Evolutionary conservation across 495 filamentous ascomycete genomes (phyloP).

Genomic region (Peziza echinospora): DNA sequence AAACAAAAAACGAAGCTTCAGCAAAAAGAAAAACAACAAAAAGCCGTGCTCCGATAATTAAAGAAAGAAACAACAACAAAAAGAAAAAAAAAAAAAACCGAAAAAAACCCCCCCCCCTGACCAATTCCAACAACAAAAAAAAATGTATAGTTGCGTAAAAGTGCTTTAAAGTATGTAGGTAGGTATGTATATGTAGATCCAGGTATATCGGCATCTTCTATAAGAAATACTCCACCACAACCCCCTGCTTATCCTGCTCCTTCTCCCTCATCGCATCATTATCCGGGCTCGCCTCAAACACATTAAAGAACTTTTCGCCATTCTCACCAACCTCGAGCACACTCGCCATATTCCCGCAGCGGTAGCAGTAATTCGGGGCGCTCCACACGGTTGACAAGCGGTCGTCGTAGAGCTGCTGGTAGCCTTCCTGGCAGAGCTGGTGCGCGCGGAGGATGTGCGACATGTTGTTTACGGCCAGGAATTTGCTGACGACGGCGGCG

Average conservation of each 20-base stretch:
- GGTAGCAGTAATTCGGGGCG: conserved; percentile 89
- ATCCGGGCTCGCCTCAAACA: conserved; percentile 90
- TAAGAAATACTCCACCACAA: conserved; percentile 54
- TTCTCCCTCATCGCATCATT: conserved; percentile 74
- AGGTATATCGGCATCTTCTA: too few relatives aligned
- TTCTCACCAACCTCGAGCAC: conserved; percentile 86
- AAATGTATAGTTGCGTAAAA: conserved; percentile 22
- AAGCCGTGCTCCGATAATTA: too few relatives aligned
- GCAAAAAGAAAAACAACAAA: too few relatives aligned
- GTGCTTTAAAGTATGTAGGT: neutral
- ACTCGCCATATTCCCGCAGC: conserved; percentile 91
- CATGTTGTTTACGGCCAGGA: conserved; percentile 91
- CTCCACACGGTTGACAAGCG: conserved; percentile 90
- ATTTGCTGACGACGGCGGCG: conserved; percentile 91
- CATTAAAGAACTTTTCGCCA: conserved; percentile 84
- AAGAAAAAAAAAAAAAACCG: too few relatives aligned
- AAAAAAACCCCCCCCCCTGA: too few relatives aligned
- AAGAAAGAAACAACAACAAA: too few relatives aligned
- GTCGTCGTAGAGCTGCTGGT: conserved; percentile 88
- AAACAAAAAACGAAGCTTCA: too few relatives aligned
- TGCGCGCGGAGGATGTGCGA: conserved; percentile 89
- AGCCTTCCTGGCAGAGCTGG: conserved; percentile 93
- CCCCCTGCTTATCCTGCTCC: conserved; percentile 41
- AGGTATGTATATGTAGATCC: too few relatives aligned
- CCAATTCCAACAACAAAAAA: conserved; percentile 18